A percentile compares a stretch with the other conserved stretches of the same genome.
Conservation (phyloP, 352 stramenopile species). For the Globisporangium cystogenes region DNA sequence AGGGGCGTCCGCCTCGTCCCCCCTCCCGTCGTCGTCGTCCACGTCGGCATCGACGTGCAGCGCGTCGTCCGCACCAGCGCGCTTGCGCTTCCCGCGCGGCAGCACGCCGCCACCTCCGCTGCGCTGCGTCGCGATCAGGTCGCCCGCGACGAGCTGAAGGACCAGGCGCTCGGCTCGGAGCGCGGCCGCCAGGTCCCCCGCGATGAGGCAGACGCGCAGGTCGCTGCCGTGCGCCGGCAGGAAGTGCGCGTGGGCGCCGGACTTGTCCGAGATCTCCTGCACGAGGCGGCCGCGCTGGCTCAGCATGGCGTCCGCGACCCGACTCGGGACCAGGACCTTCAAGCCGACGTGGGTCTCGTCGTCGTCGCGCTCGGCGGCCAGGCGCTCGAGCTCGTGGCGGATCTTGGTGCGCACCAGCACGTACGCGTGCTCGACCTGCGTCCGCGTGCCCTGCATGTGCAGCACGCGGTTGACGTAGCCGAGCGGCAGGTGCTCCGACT, state of each 20-base stretch:
- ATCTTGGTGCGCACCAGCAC: slow-evolving; percentile 27
- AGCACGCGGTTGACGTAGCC: slow-evolving; percentile 58
- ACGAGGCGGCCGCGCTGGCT: slow-evolving; percentile 41
- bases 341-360: slow-evolving; percentile 29
- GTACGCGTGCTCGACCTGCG: slow-evolving; percentile 38
- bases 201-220: slow-evolving; percentile 44
- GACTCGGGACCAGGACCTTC: slow-evolving; percentile 38
- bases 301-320: slow-evolving; percentile 43
- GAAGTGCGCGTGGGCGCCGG: slow-evolving; percentile 43
- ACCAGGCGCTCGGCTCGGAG: slow-evolving; percentile 51
- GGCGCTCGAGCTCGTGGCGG: slow-evolving; percentile 28
- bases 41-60: slow-evolving; percentile 13
- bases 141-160: slow-evolving; percentile 52
- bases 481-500: slow-evolving; percentile 40
- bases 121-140: slow-evolving; percentile 42
- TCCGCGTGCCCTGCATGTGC: slow-evolving; percentile 50
- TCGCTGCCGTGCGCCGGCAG: slow-evolving; percentile 31
- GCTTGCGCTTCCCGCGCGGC: slow-evolving; percentile 26
- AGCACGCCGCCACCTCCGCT: background rate
- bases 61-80: slow-evolving; percentile 15
- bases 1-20: no score
- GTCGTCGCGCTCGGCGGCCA: slow-evolving; percentile 2
- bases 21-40: slow-evolving; percentile 2
- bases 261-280: slow-evolving; percentile 47
- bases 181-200: slow-evolving; percentile 39